Evolutionary conservation across 371 early-diverging fungal genomes (phyloP).

Genomic region (Mortierella sp.): DNA sequence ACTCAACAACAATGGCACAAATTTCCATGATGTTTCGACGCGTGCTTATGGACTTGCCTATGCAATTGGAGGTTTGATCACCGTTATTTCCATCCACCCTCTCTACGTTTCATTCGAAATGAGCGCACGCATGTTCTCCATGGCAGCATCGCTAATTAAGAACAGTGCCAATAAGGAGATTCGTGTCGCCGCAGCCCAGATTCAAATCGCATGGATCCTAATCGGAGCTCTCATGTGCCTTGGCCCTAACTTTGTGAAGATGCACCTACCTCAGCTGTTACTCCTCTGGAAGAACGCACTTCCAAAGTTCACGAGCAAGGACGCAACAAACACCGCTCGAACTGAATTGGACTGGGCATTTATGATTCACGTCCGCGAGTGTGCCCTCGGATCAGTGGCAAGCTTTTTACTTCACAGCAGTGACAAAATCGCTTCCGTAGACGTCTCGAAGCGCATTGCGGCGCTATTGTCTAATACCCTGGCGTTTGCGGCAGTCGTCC

Average conservation of each 20-base stretch:
- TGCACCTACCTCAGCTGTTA: slow-evolving; percentile 84
- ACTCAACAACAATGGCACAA: slow-evolving; percentile 60
- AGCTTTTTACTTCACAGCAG: slow-evolving; percentile 80
- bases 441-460: slow-evolving; percentile 85
- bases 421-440: slow-evolving; percentile 75
- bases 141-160: slow-evolving; percentile 81
- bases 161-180: slow-evolving; percentile 69
- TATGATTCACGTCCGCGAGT: slow-evolving; percentile 75
- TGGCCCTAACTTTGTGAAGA: slow-evolving; percentile 84
- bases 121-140: slow-evolving; percentile 80
- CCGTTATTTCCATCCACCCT: slow-evolving; percentile 75
- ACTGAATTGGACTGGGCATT: slow-evolving; percentile 79
- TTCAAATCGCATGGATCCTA: slow-evolving; percentile 86
- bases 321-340: slow-evolving; percentile 64
- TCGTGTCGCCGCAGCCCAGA: slow-evolving; percentile 71
- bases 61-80: slow-evolving; percentile 78
- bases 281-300: slow-evolving; percentile 79
- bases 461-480: slow-evolving; percentile 84
- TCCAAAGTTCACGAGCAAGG: slow-evolving; percentile 72
- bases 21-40: slow-evolving; percentile 65
- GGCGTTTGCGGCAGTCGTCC: slow-evolving; percentile 73
- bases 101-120: slow-evolving; percentile 83
- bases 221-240: slow-evolving; percentile 84
- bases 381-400: slow-evolving; percentile 79
- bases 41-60: slow-evolving; percentile 75